Evolutionary conservation across 1,139 yeast genomes (phyloP).

Genomic region (Kodamaea arcana): DNA sequence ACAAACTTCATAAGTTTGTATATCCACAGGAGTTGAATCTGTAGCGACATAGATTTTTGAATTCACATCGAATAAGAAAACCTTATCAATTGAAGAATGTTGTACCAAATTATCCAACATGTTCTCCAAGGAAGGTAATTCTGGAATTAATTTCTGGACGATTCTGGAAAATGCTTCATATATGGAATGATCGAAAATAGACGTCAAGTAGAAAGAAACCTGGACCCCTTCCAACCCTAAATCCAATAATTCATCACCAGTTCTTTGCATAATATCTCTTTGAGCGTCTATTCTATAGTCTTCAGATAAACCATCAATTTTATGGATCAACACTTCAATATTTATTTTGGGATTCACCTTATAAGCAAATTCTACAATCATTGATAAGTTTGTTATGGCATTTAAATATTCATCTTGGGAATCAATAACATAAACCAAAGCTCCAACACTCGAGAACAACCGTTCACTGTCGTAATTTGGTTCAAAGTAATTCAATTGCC

Average conservation of each 20-base stretch:
- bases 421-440: slow-evolving; percentile 90
- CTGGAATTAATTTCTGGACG: slow-evolving; percentile 86
- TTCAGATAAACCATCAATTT: slow-evolving; percentile 91
- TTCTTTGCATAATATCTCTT: slow-evolving; percentile 92
- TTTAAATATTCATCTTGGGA: slow-evolving; percentile 92
- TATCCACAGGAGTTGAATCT: slow-evolving; percentile 92
- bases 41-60: slow-evolving; percentile 96
- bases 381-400: slow-evolving; percentile 83
- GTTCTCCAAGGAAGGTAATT: slow-evolving; percentile 82
- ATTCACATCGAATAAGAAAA: slow-evolving; percentile 84
- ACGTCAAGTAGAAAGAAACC: slow-evolving; percentile 84
- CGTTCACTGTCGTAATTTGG: slow-evolving; percentile 77
- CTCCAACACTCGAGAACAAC: slow-evolving; percentile 81
- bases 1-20: slow-evolving; percentile 92
- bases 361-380: slow-evolving; percentile 85
- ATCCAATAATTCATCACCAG: slow-evolving; percentile 88
- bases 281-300: slow-evolving; percentile 93
- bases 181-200: slow-evolving; percentile 92
- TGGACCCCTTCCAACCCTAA: slow-evolving; percentile 89
- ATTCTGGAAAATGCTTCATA: slow-evolving; percentile 94
- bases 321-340: slow-evolving; percentile 89
- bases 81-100: slow-evolving; percentile 87
- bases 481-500: slow-evolving; percentile 86
- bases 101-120: slow-evolving; percentile 85
- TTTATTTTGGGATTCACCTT: slow-evolving; percentile 81